Evolutionary conservation across 306 rosid species (phyloP).

Genomic region (Trifolium fragiferum): DNA sequence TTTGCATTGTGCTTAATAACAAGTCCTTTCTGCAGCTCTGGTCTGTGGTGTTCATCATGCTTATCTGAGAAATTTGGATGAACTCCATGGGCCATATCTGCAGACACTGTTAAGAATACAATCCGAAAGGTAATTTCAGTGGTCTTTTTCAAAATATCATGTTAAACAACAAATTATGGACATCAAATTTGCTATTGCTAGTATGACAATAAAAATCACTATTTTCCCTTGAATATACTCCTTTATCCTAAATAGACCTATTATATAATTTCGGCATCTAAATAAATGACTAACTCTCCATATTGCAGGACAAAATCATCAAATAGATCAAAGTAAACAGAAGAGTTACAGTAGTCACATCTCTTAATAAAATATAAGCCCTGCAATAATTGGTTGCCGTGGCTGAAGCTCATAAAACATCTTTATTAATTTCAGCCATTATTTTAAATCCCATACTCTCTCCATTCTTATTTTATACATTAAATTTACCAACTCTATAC

Average conservation of each 20-base stretch:
- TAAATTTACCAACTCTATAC: neutral
- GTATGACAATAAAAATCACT: conserved; percentile 11
- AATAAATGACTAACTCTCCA: conserved; percentile 1
- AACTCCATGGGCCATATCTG: conserved; percentile 99
- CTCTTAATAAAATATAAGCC: neutral
- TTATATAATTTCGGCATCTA: neutral
- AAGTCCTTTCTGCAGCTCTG: conserved; percentile 88
- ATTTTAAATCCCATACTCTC: conserved; percentile 4
- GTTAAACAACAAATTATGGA: conserved; percentile 13
- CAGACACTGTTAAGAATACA: conserved; percentile 69
- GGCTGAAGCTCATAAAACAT: neutral
- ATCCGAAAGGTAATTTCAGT: conserved; percentile 45
- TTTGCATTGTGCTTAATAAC: conserved; percentile 95
- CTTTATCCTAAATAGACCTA: conserved; percentile 12
- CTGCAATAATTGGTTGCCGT: neutral
- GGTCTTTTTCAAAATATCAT: conserved; percentile 28
- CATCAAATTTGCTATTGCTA: conserved; percentile 24
- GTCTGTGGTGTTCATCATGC: conserved; percentile 94
- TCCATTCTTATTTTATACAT: neutral
- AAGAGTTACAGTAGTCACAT: neutral
- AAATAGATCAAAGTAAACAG: conserved; percentile 8
- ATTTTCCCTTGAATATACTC: conserved; percentile 8
- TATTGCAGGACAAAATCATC: conserved; percentile 25
- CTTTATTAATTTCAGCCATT: neutral
- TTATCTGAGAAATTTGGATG: conserved; percentile 93